Conservation (phyloP, 176 grass and related monocot species). For the Bolboschoenus planiculmis region DNA sequence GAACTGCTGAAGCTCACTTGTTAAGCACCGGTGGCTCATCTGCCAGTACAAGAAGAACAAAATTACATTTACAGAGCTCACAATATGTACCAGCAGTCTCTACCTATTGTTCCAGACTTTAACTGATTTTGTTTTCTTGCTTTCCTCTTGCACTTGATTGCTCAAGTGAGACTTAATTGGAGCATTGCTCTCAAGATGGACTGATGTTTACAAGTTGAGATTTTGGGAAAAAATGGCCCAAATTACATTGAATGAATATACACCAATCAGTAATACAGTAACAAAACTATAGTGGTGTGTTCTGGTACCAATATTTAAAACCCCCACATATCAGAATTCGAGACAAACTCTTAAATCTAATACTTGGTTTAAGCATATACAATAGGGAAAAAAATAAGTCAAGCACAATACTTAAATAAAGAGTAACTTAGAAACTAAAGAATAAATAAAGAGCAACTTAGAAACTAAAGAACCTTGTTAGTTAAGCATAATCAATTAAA, state of each 20-base stretch:
- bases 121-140: background rate
- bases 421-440: background rate
- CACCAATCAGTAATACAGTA: background rate
- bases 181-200: background rate
- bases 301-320: background rate
- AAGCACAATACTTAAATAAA: too few species aligned
- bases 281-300: background rate
- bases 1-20: conserved; percentile 80
- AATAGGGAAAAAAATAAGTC: background rate
- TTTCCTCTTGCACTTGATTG: background rate
- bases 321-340: background rate
- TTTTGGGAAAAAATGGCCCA: background rate
- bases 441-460: background rate
- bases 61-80: background rate
- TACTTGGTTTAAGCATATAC: background rate
- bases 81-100: background rate
- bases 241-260: background rate
- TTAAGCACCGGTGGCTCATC: conserved; percentile 84
- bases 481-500: background rate
- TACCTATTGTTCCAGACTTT: background rate
- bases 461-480: background rate
- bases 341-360: background rate
- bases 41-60: conserved; percentile 29
- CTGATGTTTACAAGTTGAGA: background rate
- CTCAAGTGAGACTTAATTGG: background rate